Base-by-base conservation (phyloP, 2,329 filamentous ascomycete genomes). In the Sporothrix euskadiensis region DNA sequence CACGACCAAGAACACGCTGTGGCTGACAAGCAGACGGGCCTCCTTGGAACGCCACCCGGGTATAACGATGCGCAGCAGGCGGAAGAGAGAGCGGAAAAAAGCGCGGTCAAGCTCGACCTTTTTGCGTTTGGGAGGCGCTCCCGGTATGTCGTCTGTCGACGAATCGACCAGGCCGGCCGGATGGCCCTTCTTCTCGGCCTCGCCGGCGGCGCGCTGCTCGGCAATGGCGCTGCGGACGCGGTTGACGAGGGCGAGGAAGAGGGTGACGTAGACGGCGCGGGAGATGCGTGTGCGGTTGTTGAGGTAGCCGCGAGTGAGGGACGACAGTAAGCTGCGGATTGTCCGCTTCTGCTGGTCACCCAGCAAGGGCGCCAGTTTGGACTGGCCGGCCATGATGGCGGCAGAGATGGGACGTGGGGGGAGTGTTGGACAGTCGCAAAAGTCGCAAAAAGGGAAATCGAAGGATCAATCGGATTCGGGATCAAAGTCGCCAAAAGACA, bases 41-140 rank as follows among this genome's bases (percentile, higher is more conserved):
- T 99, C 96, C 81, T 94, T 94, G 82, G 92, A 97, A 79, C 88
- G 88, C 91, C 93, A 97, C 65, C 94, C 92, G 0, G 96, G 96
- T 75, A 99, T 91, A 66, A 97, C 94, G 79, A 99, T 97, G 81
- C 87, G 90, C 77, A 98, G 81, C 78, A 99, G 83, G 54, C 91
- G 87, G 77, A 96, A 84, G 77, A 99, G 83, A 75, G 91, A 94
- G 77, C 90, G 89, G 81, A 89, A 88, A 82, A 90, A 90, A 76
- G 98, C 95, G 79, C 94, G 88, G 81, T 99, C 97, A 77, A 99
- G 84, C 83, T 97, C 95, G 72, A 98, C 94, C 83, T 93, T 95
- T 84, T 93, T 94, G 79, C 88, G 88, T 76, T 84, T 85, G 73
- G 81, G 63, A 76, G 79, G 68, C 76, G 56, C 14, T 5, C 35